phyloP scores from a whole-genome alignment of 1,139 yeast species.

The Keqinozyma sinolaborantium region DNA sequence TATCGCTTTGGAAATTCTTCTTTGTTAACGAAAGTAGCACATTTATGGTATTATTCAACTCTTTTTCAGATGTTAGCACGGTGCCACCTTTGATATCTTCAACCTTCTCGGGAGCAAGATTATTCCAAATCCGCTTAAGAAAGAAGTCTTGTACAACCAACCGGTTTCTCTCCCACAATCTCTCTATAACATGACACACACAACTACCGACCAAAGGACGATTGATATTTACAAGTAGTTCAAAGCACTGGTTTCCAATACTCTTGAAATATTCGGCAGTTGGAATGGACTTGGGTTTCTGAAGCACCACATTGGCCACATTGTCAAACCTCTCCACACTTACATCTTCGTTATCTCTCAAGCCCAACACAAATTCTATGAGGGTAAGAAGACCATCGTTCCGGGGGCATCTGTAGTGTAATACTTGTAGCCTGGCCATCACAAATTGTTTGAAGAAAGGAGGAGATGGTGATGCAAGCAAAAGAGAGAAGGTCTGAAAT shows the following conservation, averaged over 20 bases:
- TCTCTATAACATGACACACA: conserved; percentile 51
- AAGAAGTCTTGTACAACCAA: conserved; percentile 59
- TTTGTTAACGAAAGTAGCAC: conserved; percentile 62
- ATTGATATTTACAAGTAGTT: conserved; percentile 54
- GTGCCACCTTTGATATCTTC: conserved; percentile 8
- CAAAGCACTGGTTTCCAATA: conserved; percentile 59
- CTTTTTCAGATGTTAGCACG: conserved; percentile 40
- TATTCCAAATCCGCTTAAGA: conserved; percentile 44
- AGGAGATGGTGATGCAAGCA: conserved; percentile 42
- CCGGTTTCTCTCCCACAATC: conserved; percentile 50
- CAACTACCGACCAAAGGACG: conserved; percentile 61
- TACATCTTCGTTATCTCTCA: conserved; percentile 69
- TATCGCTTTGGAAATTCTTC: conserved; percentile 40
- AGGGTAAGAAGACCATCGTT: conserved; percentile 66
- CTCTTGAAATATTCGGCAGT: conserved; percentile 49
- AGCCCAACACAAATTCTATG: conserved; percentile 73
- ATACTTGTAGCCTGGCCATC: conserved; percentile 41
- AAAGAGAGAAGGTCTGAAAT: conserved; percentile 50
- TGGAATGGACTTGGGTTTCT: conserved; percentile 53
- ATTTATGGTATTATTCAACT: conserved; percentile 60
- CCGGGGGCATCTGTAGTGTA: conserved; percentile 53
- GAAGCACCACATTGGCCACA: conserved; percentile 57
- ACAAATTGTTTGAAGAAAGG: conserved; percentile 41
- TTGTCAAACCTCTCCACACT: conserved; percentile 62
- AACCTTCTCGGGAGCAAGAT: conserved; percentile 31